Evolutionary conservation across 208 protist species (phyloP).

Genomic region (Acanthamoeba healyi): DNA sequence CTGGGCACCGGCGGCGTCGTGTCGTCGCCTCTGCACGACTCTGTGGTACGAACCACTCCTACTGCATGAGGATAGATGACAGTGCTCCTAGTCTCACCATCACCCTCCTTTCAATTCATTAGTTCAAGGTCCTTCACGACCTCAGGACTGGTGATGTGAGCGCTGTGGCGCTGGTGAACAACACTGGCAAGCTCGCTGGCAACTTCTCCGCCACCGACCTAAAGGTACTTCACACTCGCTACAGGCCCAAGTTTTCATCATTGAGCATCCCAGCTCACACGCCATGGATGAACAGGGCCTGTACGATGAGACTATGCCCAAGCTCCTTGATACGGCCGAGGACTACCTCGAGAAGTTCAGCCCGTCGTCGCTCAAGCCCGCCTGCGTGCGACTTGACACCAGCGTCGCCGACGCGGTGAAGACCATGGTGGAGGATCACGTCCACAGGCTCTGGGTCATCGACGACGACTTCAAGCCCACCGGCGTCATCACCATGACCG

Average conservation of each 20-base stretch:
- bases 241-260: neutral
- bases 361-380: constrained; percentile 44
- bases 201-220: constrained; percentile 71
- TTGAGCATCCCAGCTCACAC: no score
- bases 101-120: neutral
- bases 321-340: constrained; percentile 36
- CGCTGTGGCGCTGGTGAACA: constrained; percentile 53
- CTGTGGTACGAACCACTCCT: constrained; percentile 10
- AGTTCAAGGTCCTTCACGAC: constrained; percentile 40
- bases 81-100: neutral
- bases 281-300: neutral
- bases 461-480: constrained; percentile 71
- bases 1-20: constrained; percentile 27
- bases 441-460: constrained; percentile 73
- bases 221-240: neutral
- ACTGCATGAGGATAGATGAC: neutral
- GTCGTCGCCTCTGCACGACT: neutral
- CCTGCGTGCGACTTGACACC: constrained; percentile 38
- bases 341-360: constrained; percentile 72
- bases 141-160: constrained; percentile 22
- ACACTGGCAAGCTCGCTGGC: constrained; percentile 31
- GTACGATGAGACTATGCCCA: constrained; percentile 62
- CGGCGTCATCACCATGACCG: constrained; percentile 69
- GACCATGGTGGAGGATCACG: constrained; percentile 22
- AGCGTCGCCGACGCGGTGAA: constrained; percentile 43